Percentiles rank a stretch among this genome's conserved stretches.
These are phyloP conservation scores for Fraxinus xanthoxyloides DNA, from an alignment of 305 asterid species.

Conservation along the genomic window DNA sequence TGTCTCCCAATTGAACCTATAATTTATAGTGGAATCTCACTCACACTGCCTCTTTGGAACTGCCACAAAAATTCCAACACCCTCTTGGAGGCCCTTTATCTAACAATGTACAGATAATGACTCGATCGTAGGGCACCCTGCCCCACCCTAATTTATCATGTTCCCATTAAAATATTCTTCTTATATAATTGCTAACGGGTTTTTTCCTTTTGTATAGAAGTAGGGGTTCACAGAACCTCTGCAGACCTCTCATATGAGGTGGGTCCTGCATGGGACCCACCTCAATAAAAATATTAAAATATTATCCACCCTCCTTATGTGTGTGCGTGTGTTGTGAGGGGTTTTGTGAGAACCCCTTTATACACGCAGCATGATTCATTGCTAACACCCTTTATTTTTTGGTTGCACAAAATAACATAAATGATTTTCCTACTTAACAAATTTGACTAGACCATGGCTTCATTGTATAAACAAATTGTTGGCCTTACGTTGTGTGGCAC, in stretches of 20 bases:
- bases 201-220: not conserved
- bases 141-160: not conserved
- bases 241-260: too few species aligned
- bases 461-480: not conserved
- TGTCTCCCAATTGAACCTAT: conserved; percentile 8
- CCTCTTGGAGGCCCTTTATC: not conserved
- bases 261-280: too few species aligned
- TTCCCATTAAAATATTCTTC: not conserved
- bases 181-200: not conserved
- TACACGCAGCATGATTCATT: not conserved
- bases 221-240: too few species aligned
- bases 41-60: not conserved
- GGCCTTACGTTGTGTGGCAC: not conserved
- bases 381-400: not conserved
- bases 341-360: too few species aligned
- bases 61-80: not conserved
- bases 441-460: not conserved
- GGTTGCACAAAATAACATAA: not conserved
- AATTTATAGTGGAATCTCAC: conserved; percentile 12
- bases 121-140: not conserved
- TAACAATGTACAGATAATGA: not conserved
- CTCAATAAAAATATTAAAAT: too few species aligned
- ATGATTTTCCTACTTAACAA: not conserved
- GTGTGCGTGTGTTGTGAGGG: too few species aligned
- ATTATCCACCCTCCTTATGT: too few species aligned